Evolutionary conservation across 192 early-diverging fungal species (phyloP).

Genomic region (Coemansia sp.): DNA sequence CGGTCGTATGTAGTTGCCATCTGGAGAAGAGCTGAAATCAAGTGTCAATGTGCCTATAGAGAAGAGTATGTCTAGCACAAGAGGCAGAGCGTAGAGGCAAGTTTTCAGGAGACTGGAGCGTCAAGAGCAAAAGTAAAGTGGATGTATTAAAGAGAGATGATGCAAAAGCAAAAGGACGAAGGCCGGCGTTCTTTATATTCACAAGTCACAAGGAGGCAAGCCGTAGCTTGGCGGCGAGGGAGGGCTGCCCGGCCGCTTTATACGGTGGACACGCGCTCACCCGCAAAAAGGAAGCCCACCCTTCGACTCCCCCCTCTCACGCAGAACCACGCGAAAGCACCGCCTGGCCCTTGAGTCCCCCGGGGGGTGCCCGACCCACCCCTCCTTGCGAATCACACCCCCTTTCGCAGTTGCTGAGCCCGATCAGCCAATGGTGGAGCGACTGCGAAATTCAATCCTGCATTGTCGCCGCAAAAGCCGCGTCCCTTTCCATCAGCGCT

Average conservation of each 20-base stretch:
- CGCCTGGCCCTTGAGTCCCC: neutral
- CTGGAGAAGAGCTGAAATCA: neutral
- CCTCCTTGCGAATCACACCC: neutral
- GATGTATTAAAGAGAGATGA: constrained; percentile 2
- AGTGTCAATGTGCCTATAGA: neutral
- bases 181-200: constrained; percentile 12
- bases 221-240: constrained; percentile 9
- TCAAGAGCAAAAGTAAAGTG: constrained; percentile 2
- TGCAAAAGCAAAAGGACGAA: constrained; percentile 12
- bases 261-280: constrained; percentile 21
- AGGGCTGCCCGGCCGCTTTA: constrained; percentile 8
- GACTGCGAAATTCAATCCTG: constrained; percentile 13
- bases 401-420: constrained; percentile 7
- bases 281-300: constrained; percentile 6
- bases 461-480: neutral
- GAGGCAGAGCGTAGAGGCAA: neutral
- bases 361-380: neutral
- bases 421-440: constrained; percentile 14
- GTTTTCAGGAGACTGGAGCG: neutral
- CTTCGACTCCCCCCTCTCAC: constrained; percentile 2
- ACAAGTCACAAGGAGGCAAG: constrained; percentile 15
- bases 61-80: neutral
- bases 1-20: constrained; percentile 39
- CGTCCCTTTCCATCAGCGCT: neutral
- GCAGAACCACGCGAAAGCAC: constrained; percentile 9